Conservation (phyloP, 371 early-diverging fungal genomes). For the Conidiobolus incongruus region DNA sequence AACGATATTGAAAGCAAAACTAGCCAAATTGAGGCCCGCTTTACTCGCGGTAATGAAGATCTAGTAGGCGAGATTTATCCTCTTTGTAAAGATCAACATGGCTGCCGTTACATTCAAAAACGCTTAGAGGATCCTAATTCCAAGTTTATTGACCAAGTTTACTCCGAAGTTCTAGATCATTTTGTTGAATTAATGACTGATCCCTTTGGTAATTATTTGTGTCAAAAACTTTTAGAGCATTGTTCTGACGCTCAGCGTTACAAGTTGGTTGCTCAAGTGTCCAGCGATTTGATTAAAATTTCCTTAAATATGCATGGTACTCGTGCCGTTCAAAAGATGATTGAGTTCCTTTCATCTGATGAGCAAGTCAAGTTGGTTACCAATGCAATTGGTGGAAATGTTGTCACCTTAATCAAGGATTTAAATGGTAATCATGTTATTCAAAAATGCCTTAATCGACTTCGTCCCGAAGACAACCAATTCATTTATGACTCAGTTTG, state of each 20-base stretch:
- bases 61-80: conserved; percentile 12
- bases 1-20: too few relatives aligned
- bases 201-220: conserved; percentile 82
- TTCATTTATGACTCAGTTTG: conserved; percentile 80
- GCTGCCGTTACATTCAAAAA: conserved; percentile 70
- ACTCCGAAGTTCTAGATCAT: conserved; percentile 42
- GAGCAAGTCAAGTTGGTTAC: conserved; percentile 39
- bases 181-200: conserved; percentile 44
- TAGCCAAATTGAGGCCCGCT: too few relatives aligned
- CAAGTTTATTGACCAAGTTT: conserved; percentile 31
- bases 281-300: conserved; percentile 49
- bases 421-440: conserved; percentile 97
- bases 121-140: conserved; percentile 54
- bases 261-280: conserved; percentile 37
- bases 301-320: conserved; percentile 95
- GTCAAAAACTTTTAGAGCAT: conserved; percentile 68
- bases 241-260: conserved; percentile 51
- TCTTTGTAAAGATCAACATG: conserved; percentile 75
- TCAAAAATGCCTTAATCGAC: conserved; percentile 78
- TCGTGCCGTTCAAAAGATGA: conserved; percentile 84
- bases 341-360: conserved; percentile 40
- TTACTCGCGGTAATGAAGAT: too few relatives aligned
- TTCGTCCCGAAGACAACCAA: conserved; percentile 44
- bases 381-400: conserved; percentile 41
- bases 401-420: conserved; percentile 76